phyloP scores from a whole-genome alignment of 345 rosid species.

The Abelmoschus esculentus region DNA sequence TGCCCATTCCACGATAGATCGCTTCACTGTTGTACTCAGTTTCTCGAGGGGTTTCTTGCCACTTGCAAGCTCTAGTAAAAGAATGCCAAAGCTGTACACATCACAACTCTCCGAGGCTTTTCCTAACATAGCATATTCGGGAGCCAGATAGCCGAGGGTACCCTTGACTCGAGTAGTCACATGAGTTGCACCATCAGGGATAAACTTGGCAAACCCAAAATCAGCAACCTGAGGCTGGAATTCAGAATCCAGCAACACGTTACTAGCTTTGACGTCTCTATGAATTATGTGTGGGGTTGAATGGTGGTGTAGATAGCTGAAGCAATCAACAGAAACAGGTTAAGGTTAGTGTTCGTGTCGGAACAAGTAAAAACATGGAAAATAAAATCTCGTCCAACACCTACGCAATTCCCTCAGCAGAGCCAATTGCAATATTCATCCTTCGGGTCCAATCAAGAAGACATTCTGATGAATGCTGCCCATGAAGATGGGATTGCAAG shows the following conservation, averaged over 20 bases:
- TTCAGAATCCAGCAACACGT: constrained; percentile 58
- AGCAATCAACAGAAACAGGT: constrained; percentile 9
- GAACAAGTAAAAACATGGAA: background rate
- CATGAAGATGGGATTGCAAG: no score
- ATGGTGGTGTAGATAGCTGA: constrained; percentile 85
- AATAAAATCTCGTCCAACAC: constrained; percentile 15
- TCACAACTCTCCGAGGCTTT: constrained; percentile 80
- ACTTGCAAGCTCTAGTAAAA: constrained; percentile 56
- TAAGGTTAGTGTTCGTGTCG: constrained; percentile 4
- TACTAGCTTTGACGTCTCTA: constrained; percentile 54
- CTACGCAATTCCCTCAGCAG: constrained; percentile 90
- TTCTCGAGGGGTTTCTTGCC: constrained; percentile 65
- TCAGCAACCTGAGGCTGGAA: constrained; percentile 79
- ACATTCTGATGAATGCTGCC: no score
- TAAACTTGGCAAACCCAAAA: constrained; percentile 68
- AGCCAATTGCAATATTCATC: constrained; percentile 43
- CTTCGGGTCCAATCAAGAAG: no score
- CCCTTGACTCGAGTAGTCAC: constrained; percentile 45
- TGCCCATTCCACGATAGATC: constrained; percentile 59
- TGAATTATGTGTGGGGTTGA: constrained; percentile 46
- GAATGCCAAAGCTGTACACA: constrained; percentile 74
- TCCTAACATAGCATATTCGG: constrained; percentile 37
- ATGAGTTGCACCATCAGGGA: constrained; percentile 48
- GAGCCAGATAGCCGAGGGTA: constrained; percentile 50
- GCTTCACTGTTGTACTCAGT: constrained; percentile 27